Base-by-base conservation (phyloP, 768 basidiomycete genomes). In the Termitomyces sp. region DNA sequence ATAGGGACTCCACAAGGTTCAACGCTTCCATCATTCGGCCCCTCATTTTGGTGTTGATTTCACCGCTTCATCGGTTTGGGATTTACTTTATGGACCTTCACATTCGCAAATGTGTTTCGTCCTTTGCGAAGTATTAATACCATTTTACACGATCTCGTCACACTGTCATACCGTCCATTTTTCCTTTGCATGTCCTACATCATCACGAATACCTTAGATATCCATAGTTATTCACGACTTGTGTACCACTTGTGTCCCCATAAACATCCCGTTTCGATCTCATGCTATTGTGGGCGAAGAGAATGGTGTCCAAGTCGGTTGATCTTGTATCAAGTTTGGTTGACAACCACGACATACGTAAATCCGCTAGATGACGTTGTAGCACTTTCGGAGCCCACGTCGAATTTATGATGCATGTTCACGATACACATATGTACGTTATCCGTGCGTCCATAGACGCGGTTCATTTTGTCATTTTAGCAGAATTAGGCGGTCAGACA, bases 1-100 rank as follows among this genome's bases (percentile, higher is more conserved):
- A 62, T 79, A 53, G 30, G n/a, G 21, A 22, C 21, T 17, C 34
- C 17, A n/a, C 30, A 10, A 32, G 14, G 17, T 45, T n/a, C 9
- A 45, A 28, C 14, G 2, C 22, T 24, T 12, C 28, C 42, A 43
- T 43, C 21, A 5, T 10, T 8, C 21, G 5, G 10, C 22, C 42
- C 22, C 11, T 43, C 42, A 43, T 24, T 24, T 43, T 24, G 5
- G 11, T 43, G 42, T 35, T 19, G 8, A 15, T 35, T 24, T 5
- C 46, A 2, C 21, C 21, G 19, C 28, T 46, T 15, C 17, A 22
- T 22, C 9, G 21, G 3, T 43, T 24, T 43, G 22, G 24, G 6
- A 43, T 43, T 2, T 48, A 22, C 34, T 3, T 35, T 9, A 46
- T 12, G 35, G 35, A 22, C 42, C 11, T 51, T 19, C 5, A 24